A percentile compares a stretch with the other conserved stretches of the same genome.
Evolutionary conservation across 2,329 filamentous ascomycete species (phyloP).

Genomic region (Paracamarosporium sp.): DNA sequence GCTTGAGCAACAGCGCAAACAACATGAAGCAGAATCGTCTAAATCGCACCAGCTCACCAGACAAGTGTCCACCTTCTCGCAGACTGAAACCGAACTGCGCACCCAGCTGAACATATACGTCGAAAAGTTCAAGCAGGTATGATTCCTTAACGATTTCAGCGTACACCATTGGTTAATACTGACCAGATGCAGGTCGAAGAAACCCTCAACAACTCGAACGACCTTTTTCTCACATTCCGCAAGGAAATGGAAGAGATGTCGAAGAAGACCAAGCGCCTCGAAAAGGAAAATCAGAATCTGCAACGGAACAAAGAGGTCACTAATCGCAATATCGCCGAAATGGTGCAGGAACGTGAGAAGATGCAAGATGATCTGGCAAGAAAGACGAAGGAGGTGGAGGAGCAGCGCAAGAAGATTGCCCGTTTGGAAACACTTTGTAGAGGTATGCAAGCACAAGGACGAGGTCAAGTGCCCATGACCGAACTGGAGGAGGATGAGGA

Average conservation of each 20-base stretch:
- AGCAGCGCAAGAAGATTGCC: conserved; percentile 82
- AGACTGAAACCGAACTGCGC: conserved; percentile 91
- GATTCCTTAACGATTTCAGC: conserved; percentile 25
- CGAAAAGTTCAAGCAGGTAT: conserved; percentile 99
- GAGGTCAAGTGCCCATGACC: conserved; percentile 68
- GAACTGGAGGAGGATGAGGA: conserved; percentile 65
- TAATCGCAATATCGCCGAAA: conserved; percentile 92
- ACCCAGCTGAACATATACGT: conserved; percentile 98
- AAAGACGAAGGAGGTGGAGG: conserved; percentile 76
- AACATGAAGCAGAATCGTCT: conserved; percentile 79
- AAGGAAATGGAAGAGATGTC: conserved; percentile 99
- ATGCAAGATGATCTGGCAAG: conserved; percentile 76
- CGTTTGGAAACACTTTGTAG: conserved; percentile 95
- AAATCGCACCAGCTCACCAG: conserved; percentile 85
- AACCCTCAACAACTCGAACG: conserved; percentile 97
- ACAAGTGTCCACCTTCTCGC: conserved; percentile 93
- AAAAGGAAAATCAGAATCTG: conserved; percentile 92
- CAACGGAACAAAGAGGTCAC: conserved; percentile 93
- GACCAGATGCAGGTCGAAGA: conserved; percentile 86
- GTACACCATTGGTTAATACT: conserved; percentile 50
- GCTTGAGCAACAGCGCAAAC: conserved; percentile 88
- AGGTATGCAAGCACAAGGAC: conserved; percentile 93
- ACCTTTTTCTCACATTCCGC: conserved; percentile 93
- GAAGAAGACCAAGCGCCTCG: conserved; percentile 95
- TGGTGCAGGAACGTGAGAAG: conserved; percentile 90